A percentile compares a stretch with the other conserved stretches of the same genome.
Conservation (phyloP, 2,329 filamentous ascomycete species). For the Pezicula rhizophila region DNA sequence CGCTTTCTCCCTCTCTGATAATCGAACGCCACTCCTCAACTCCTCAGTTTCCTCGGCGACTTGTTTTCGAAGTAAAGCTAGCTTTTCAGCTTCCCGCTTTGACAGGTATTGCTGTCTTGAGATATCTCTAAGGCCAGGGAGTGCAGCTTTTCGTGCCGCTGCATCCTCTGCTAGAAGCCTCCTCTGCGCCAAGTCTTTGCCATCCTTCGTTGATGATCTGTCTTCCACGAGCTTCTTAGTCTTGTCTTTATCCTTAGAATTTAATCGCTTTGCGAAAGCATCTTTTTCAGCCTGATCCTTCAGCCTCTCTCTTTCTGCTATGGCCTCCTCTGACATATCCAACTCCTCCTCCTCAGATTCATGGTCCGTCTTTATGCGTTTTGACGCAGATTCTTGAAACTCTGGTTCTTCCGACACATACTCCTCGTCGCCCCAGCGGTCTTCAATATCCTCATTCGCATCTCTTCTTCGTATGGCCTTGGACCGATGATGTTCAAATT, state of each 20-base stretch:
- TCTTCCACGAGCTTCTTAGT: constrained; percentile 65
- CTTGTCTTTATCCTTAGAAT: constrained; percentile 62
- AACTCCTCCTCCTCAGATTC: constrained; percentile 40
- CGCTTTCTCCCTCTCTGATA: constrained; percentile 74
- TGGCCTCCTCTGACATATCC: constrained; percentile 55
- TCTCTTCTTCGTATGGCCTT: constrained; percentile 46
- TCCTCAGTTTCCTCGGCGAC: constrained; percentile 85
- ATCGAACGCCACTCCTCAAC: constrained; percentile 63
- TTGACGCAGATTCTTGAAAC: constrained; percentile 63
- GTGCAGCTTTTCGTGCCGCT: constrained; percentile 60
- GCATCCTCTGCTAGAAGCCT: constrained; percentile 62
- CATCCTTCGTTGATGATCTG: constrained; percentile 46
- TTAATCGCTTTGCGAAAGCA: constrained; percentile 71
- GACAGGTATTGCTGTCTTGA: constrained; percentile 90
- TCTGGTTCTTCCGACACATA: constrained; percentile 47
- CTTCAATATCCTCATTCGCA: constrained; percentile 56
- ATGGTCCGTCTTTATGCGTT: constrained; percentile 61
- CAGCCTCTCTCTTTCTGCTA: constrained; percentile 50
- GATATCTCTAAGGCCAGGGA: constrained; percentile 74
- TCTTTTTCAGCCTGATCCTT: constrained; percentile 70
- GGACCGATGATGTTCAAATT: constrained; percentile 30
- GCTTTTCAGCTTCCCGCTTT: constrained; percentile 80
- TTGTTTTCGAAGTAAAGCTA: constrained; percentile 82
- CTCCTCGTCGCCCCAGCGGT: constrained; percentile 79
- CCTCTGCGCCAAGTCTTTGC: constrained; percentile 51